Conservation (phyloP, 2,329 filamentous ascomycete genomes). For the Ophiostoma perfectum region DNA sequence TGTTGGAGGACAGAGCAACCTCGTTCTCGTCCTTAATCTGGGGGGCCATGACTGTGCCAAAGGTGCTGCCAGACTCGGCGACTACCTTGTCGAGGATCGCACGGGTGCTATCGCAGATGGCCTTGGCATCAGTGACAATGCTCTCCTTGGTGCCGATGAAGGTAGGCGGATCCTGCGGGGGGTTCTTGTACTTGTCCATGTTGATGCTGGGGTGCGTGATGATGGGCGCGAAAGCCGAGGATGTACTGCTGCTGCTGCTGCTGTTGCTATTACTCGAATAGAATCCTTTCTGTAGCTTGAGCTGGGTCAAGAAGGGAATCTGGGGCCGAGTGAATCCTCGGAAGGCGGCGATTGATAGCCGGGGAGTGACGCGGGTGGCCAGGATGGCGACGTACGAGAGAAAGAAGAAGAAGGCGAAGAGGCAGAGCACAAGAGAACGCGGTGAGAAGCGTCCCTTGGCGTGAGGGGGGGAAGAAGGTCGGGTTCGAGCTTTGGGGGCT, state of each 20-base stretch:
- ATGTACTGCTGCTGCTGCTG: not conserved
- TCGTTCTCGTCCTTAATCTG: slow-evolving; percentile 69
- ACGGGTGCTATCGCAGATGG: slow-evolving; percentile 58
- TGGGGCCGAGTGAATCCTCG: slow-evolving; percentile 37
- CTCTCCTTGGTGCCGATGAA: slow-evolving; percentile 69
- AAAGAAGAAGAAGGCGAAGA: slow-evolving; percentile 53
- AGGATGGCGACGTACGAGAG: slow-evolving; percentile 55
- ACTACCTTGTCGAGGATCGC: slow-evolving; percentile 62
- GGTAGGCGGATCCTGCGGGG: slow-evolving; percentile 70
- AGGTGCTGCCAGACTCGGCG: slow-evolving; percentile 52
- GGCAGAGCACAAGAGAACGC: slow-evolving; percentile 38
- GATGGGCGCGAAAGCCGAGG: slow-evolving; percentile 32
- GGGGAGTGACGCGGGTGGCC: slow-evolving; percentile 57
- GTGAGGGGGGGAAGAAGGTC: slow-evolving; percentile 32
- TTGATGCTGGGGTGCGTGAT: slow-evolving; percentile 50
- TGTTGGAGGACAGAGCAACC: slow-evolving; percentile 54
- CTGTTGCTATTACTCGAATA: slow-evolving; percentile 16
- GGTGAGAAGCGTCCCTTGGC: slow-evolving; percentile 11
- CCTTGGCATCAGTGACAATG: slow-evolving; percentile 62
- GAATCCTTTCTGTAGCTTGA: slow-evolving; percentile 14
- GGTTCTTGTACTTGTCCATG: slow-evolving; percentile 64
- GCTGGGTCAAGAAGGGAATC: slow-evolving; percentile 20
- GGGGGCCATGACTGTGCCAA: slow-evolving; percentile 54
- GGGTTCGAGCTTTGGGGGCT: slow-evolving; percentile 3
- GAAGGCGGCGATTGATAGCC: slow-evolving; percentile 51